Evolutionary conservation across 345 rosid species (phyloP).

Genomic region (Acer yangbiense): DNA sequence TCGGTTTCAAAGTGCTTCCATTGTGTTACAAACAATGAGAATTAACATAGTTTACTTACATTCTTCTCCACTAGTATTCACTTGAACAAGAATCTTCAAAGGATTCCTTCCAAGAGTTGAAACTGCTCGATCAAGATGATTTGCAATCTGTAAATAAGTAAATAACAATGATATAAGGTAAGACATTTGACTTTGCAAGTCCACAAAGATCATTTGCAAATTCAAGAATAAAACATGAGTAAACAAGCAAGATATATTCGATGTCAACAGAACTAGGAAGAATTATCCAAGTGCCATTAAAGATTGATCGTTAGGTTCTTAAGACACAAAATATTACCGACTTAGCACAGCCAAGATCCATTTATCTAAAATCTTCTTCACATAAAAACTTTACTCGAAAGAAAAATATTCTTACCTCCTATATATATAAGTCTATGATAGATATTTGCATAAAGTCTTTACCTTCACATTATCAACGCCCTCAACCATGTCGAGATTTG

Average conservation of each 20-base stretch:
- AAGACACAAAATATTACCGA: not conserved
- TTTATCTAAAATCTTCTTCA: not conserved
- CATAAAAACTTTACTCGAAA: no score
- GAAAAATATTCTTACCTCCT: not conserved
- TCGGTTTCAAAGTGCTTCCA: not conserved
- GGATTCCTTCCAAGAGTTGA: constrained; percentile 78
- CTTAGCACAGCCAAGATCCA: constrained; percentile 1
- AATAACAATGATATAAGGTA: constrained; percentile 11
- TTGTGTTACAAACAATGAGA: not conserved
- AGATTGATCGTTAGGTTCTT: not conserved
- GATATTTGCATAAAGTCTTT: constrained; percentile 13
- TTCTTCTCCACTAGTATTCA: constrained; percentile 90
- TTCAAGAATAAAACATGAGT: not conserved
- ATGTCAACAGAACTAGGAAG: not conserved
- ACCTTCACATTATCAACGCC: constrained; percentile 88
- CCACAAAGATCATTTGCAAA: not conserved
- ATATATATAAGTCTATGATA: not conserved
- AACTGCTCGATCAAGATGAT: constrained; percentile 72
- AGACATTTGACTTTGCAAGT: not conserved
- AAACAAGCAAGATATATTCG: not conserved
- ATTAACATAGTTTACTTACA: constrained; percentile 51
- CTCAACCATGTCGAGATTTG: constrained; percentile 72
- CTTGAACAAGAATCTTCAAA: constrained; percentile 85
- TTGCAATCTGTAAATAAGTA: constrained; percentile 75
- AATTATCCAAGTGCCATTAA: not conserved